Base-by-base conservation (phyloP, 2,329 filamentous ascomycete genomes). In the Clarireedia monteithiana region DNA sequence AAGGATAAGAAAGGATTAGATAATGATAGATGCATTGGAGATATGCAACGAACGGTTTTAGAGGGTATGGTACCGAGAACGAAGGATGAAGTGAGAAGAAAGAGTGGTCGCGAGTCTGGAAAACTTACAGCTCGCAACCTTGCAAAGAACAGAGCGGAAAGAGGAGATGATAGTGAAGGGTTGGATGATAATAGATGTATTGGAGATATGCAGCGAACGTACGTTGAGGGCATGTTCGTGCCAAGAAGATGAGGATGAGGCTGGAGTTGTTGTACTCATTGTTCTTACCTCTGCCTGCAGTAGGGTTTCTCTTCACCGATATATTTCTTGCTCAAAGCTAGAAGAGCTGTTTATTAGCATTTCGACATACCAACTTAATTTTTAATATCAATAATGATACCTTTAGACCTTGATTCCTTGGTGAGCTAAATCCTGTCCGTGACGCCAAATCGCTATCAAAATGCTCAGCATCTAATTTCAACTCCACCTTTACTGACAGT, bases 401-500 rank as follows among this genome's bases (percentile, higher is more conserved):
- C n/a, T 36, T 36, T 12, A 5, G n/a, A 4, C 17, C 20, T 53
- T 38, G 3, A 10, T 49, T 15, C 49, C 15, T 48, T 24, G 9
- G 45, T 42, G 14, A 20, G 23, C 44, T 26, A 9, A 38, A 54
- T 45, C 49, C 48, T 26, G 20, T 36, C 49, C 40, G 47, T 49
- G 44, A 46, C 51, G 39, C 46, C 36, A 55, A 55, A 48, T 42
- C 50, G 12, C 39, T 17, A 34, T 40, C 30, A 23, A 50, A 39
- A 52, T 47, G 34, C 49, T 38, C 49, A 70, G 67, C 83, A 85
- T 64, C 83, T 74, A 63, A 84, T 77, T 70, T 86, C 83, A 44
- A 86, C 75, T 23, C 83, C 83, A 14, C 79, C 78, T 60, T 82
- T 82, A 66, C 83, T 86, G 49, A 86, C 76, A 15, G 91, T 96